Base-by-base conservation (phyloP, 2,329 filamentous ascomycete genomes). In the Rutstroemia sp. region DNA sequence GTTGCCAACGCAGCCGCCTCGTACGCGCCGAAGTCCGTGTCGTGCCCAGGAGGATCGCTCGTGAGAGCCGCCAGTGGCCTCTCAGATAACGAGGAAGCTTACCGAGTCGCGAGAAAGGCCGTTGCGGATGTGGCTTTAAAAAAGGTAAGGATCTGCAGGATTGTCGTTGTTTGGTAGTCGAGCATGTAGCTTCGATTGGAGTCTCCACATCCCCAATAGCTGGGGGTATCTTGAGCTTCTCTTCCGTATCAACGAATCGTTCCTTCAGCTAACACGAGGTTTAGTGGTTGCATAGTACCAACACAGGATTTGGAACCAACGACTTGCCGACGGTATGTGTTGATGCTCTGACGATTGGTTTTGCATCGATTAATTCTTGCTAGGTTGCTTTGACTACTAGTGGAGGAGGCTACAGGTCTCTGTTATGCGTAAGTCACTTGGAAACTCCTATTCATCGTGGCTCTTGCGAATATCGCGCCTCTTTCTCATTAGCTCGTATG, bases 21-120 rank as follows among this genome's bases (percentile, higher is more conserved):
- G 16, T 74, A 74, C 57, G 69, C 67, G 27, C 74, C 75, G 16
- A 57, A 68, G 5, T 47, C 63, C 5, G 67, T 64, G 25, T 52
- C 64, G n/a, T 77, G 75, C 58, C 73, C 74, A n/a, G 65, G 62
- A 44, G 46, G 58, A 17, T 58, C 67, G 30, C 66, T 76, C 7
- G 67, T 76, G 14, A 68, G 74, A 48, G 52, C 63, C 56, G 73
- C 73, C 14, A 63, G 57, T 17, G 68, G 69, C 16, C 58, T 77
- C 17, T 71, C 67, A 12, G 54, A 70, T 5, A 62, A 68, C 5
- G 75, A 76, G 58, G 63, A 69, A 14, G 58, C 57, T n/a, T 77
- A 74, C 54, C 63, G 74, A 56, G 60, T 67, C 4, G 61, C 66
- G 5, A 70, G 75, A 34, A 73, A 73, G 54, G 59, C 65, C 5